Evolutionary conservation across 257 asterid genomes (phyloP).

Genomic region (Jasminum sambac): DNA sequence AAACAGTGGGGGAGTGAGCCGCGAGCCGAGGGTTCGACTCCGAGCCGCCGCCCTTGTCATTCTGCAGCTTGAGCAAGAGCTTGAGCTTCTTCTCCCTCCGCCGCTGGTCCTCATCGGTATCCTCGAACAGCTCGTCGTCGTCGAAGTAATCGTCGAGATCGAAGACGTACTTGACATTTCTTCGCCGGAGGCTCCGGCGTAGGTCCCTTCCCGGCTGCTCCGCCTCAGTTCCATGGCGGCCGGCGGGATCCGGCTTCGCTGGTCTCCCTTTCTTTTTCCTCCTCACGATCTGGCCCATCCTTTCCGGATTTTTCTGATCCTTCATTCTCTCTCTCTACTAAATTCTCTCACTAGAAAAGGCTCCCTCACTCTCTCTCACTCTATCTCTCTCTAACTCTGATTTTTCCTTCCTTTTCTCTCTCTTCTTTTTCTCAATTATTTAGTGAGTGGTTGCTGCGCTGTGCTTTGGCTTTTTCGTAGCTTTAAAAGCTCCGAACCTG

Average conservation of each 20-base stretch:
- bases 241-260: slow-evolving; percentile 59
- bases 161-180: slow-evolving; percentile 84
- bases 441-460: neutral
- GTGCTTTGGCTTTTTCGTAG: slow-evolving; percentile 5
- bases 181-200: slow-evolving; percentile 85
- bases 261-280: slow-evolving; percentile 95
- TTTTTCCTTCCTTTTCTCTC: slow-evolving; percentile 26
- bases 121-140: slow-evolving; percentile 77
- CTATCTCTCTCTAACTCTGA: slow-evolving; percentile 19
- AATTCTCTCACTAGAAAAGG: slow-evolving; percentile 7
- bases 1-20: slow-evolving; percentile 48
- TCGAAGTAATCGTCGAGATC: slow-evolving; percentile 95
- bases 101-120: slow-evolving; percentile 60
- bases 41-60: slow-evolving; percentile 21
- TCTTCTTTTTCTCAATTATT: neutral
- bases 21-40: slow-evolving; percentile 46
- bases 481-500: neutral
- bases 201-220: slow-evolving; percentile 51
- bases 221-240: slow-evolving; percentile 14
- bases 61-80: slow-evolving; percentile 59
- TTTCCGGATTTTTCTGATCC: slow-evolving; percentile 39
- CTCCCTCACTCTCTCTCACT: slow-evolving; percentile 11
- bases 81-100: slow-evolving; percentile 82
- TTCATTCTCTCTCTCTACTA: slow-evolving; percentile 42
- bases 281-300: slow-evolving; percentile 92